Evolutionary conservation across 1,139 yeast genomes (phyloP), one percentile per base, ranked within the genome.

Genomic region (Candida gigantensis): DNA sequence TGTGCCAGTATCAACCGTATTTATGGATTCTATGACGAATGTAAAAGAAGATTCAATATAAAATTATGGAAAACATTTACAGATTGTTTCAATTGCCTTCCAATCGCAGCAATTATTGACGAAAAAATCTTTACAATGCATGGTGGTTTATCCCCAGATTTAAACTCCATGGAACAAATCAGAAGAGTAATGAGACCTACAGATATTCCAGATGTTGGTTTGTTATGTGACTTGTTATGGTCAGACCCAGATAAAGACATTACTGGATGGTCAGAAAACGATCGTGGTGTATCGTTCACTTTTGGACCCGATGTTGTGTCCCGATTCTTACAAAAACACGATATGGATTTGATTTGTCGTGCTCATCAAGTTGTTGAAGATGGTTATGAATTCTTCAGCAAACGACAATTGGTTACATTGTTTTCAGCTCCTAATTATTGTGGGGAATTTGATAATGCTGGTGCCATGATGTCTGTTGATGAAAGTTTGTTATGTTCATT

Each of bases 321-420:
- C 44, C 75, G 97, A 61, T 90, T 90, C 61, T 70, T 90, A 60
- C 96, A 89, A 61, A 90, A 88, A 58, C 97, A 89, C 63, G 97
- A 89, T 60, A 85, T 92, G 90, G 97, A 92, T 63, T 79, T 92
- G 56, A 88, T 92, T 57, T 90, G 97, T 70, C 79, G 98, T 60
- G 97, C 97, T 32, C 98, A 92, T 72, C 97, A 90, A 70, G 97
- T 92, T 44, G 97, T 92, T 45, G 97, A 92, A 68, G 98, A 92
- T 64, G 98, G 98, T 46, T 92, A 92, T 65, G 97, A 92, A 69
- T 92, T 92, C 61, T 92, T 92, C 65, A 81, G 92, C 44, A 90
- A 90, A 65, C 84, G 97, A 55, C 97, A 90, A 66, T 77, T 92
- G 58, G 97, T 92, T 38, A 92, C 98, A 14, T 73, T 92, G 48